These are phyloP conservation scores for Russula griseocarnosa DNA, from an alignment of 768 basidiomycete genomes.

Conservation along the genomic window DNA sequence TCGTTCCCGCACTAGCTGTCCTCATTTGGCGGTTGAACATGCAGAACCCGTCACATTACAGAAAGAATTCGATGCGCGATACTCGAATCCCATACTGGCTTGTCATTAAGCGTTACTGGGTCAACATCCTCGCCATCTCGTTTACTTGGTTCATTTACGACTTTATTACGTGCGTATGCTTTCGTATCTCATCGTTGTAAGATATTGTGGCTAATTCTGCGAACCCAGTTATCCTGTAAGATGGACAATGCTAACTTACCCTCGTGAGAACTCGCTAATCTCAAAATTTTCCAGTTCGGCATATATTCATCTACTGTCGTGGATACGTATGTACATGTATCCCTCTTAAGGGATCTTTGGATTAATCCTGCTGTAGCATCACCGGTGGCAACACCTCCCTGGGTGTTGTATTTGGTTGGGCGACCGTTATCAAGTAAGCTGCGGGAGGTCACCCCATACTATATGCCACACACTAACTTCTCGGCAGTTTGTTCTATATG, in stretches of 20 bases:
- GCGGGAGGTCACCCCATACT: slow-evolving; percentile 32
- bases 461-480: slow-evolving; percentile 33
- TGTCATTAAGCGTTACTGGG: slow-evolving; percentile 76
- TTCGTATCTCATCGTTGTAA: not conserved
- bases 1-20: slow-evolving; percentile 75
- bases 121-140: slow-evolving; percentile 66
- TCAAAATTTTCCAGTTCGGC: slow-evolving; percentile 52
- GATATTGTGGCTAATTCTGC: not conserved
- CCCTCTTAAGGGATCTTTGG: not conserved
- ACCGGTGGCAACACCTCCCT: slow-evolving; percentile 52
- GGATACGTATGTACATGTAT: slow-evolving; percentile 43
- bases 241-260: not conserved
- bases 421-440: slow-evolving; percentile 73
- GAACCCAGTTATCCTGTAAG: slow-evolving; percentile 58
- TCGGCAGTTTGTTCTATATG: slow-evolving; percentile 56
- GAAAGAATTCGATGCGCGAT: slow-evolving; percentile 74
- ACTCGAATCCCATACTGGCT: slow-evolving; percentile 72
- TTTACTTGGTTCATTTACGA: slow-evolving; percentile 84
- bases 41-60: slow-evolving; percentile 72
- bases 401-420: slow-evolving; percentile 74
- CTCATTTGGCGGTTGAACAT: slow-evolving; percentile 84
- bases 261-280: slow-evolving; percentile 14
- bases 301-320: slow-evolving; percentile 78
- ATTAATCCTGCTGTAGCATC: slow-evolving; percentile 41
- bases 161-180: slow-evolving; percentile 58